Percentiles rank a stretch among this genome's conserved stretches.
phyloP scores from a whole-genome alignment of 805 yeast species.

The Saccharomycopsis selenospora region DNA sequence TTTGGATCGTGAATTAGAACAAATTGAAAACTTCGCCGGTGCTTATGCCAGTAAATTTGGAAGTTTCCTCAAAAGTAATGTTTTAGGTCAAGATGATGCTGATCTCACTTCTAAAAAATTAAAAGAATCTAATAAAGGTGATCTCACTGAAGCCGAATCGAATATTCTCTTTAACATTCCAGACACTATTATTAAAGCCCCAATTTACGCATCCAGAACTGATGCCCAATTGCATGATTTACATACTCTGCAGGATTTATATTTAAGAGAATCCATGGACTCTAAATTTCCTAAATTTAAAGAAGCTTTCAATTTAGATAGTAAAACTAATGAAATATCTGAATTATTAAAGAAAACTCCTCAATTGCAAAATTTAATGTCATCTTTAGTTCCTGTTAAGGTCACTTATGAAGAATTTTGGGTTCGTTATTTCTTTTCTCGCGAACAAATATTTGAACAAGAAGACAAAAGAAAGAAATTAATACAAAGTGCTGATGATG shows the following conservation, averaged over 20 bases:
- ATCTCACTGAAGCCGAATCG: slow-evolving; percentile 30
- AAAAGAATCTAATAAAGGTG: slow-evolving; percentile 27
- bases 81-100: slow-evolving; percentile 24
- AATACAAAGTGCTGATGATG: slow-evolving; percentile 37
- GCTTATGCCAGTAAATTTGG: slow-evolving; percentile 51
- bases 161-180: slow-evolving; percentile 41
- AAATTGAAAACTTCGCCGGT: slow-evolving; percentile 63
- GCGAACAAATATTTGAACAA: slow-evolving; percentile 45
- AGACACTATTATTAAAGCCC: slow-evolving; percentile 31
- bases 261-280: slow-evolving; percentile 30
- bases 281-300: slow-evolving; percentile 31
- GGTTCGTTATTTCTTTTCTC: slow-evolving; percentile 58
- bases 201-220: slow-evolving; percentile 43
- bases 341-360: slow-evolving; percentile 41
- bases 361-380: slow-evolving; percentile 48
- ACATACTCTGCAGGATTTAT: slow-evolving; percentile 42
- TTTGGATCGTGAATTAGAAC: slow-evolving; percentile 67
- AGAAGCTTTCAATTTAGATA: slow-evolving; percentile 36
- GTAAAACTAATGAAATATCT: slow-evolving; percentile 44
- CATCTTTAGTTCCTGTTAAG: slow-evolving; percentile 58
- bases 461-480: slow-evolving; percentile 63
- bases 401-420: slow-evolving; percentile 61
- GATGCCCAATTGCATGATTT: slow-evolving; percentile 57
- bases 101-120: slow-evolving; percentile 25
- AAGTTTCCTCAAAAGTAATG: slow-evolving; percentile 41